A percentile compares a stretch with the other conserved stretches of the same genome.
Evolutionary conservation across 768 basidiomycete species (phyloP).

Genomic region (Leucosporidium yakuticum): DNA sequence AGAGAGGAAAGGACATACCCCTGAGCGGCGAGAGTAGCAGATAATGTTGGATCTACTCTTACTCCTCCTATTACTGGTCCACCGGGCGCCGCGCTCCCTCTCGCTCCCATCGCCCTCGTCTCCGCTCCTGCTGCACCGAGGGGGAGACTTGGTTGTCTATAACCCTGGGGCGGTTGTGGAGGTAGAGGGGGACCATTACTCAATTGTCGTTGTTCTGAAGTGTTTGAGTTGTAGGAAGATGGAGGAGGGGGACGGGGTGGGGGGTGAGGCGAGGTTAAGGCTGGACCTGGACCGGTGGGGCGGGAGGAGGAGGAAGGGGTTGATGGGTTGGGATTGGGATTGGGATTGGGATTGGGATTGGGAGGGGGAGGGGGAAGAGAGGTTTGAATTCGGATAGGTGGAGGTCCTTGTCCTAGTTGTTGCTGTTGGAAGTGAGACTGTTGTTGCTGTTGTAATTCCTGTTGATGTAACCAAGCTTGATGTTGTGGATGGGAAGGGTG

Average conservation of each 20-base stretch:
- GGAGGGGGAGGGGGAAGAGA: neutral
- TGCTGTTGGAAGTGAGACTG: neutral
- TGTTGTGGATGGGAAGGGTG: conserved; percentile 29
- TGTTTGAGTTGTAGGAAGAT: too few species aligned
- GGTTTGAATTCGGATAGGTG: neutral
- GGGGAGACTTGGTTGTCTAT: too few species aligned
- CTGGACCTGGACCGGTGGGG: too few species aligned
- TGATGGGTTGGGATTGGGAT: neutral
- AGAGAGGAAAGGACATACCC: conserved; percentile 13
- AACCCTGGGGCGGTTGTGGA: too few species aligned
- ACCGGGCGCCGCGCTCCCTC: too few species aligned
- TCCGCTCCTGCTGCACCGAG: too few species aligned
- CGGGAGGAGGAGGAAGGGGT: neutral
- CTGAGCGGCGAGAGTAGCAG: conserved; percentile 14
- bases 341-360: neutral
- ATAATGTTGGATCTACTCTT: conserved; percentile 1
- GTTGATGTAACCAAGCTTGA: conserved; percentile 19
- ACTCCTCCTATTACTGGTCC: neutral
- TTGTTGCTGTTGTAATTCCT: neutral
- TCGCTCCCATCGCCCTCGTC: too few species aligned
- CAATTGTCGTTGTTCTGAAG: too few species aligned
- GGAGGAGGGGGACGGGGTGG: too few species aligned
- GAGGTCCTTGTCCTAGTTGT: neutral
- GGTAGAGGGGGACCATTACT: too few species aligned
- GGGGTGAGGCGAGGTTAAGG: too few species aligned